A percentile compares a stretch with the other conserved stretches of the same genome.
phyloP scores from a whole-genome alignment of 2,329 filamentous ascomycete species.

The Aureobasidium sp. region DNA sequence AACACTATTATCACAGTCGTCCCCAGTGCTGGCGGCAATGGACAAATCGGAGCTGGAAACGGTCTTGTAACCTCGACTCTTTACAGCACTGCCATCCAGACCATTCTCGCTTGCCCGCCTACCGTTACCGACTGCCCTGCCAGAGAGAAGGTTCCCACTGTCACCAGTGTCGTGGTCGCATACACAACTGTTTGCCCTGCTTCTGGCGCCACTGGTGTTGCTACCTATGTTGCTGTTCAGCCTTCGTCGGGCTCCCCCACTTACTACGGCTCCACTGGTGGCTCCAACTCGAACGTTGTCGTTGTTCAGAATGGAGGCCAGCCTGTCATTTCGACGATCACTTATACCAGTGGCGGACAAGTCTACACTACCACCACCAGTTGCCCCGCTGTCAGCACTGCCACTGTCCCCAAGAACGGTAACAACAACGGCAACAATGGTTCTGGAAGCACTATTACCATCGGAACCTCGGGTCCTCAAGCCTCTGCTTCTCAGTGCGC shows the following conservation, averaged over 20 bases:
- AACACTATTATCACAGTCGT: not conserved
- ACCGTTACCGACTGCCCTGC: conserved; percentile 13
- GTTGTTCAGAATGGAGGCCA: not conserved
- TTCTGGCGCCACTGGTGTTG: not conserved
- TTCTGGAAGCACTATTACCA: not conserved
- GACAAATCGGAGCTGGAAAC: not conserved
- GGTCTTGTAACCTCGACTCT: conserved; percentile 6
- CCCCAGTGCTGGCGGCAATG: not conserved
- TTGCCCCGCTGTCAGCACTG: conserved; percentile 5
- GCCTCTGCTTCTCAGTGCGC: not conserved
- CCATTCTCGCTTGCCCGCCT: conserved; percentile 14
- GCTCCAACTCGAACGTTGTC: not conserved
- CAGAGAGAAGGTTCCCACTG: not conserved
- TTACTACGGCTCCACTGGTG: not conserved
- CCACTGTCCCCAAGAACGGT: not conserved
- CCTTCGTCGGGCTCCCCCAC: not conserved
- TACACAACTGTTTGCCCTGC: conserved; percentile 33
- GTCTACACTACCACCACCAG: conserved; percentile 6
- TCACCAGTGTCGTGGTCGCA: not conserved
- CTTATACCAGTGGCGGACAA: not conserved
- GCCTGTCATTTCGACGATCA: not conserved
- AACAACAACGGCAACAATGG: not conserved
- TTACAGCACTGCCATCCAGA: conserved; percentile 17
- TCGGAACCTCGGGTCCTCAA: not conserved
- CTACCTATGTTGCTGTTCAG: not conserved